phyloP scores from a whole-genome alignment of 169 alveolate species.

The Amoebophrya sp. region DNA sequence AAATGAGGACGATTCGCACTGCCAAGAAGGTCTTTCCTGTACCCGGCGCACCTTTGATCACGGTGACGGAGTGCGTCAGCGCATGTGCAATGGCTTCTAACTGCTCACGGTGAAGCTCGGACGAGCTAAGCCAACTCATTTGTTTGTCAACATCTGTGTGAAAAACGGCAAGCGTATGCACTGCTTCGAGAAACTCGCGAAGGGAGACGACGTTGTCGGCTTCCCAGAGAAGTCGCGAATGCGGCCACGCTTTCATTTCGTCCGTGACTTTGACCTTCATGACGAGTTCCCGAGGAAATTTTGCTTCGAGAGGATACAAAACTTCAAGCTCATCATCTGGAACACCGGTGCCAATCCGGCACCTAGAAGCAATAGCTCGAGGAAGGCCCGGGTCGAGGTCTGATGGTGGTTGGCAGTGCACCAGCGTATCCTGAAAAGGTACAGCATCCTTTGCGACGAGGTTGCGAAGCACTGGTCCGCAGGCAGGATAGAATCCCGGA shows the following conservation, averaged over 20 bases:
- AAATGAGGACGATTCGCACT: background rate
- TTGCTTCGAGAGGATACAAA: background rate
- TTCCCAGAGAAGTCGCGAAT: too few species aligned
- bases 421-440: background rate
- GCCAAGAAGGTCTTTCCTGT: background rate
- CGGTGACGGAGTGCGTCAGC: background rate
- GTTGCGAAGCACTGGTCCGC: background rate
- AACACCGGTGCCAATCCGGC: too few species aligned
- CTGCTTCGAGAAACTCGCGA: too few species aligned
- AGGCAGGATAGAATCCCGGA: background rate
- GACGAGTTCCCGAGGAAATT: background rate
- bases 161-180: too few species aligned
- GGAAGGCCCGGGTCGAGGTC: too few species aligned
- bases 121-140: too few species aligned
- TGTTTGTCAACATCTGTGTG: too few species aligned
- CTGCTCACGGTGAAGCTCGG: background rate
- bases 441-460: background rate
- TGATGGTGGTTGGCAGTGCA: background rate
- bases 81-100: background rate
- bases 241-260: too few species aligned
- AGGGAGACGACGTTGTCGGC: too few species aligned
- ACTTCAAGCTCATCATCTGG: background rate
- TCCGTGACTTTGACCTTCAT: slow-evolving; percentile 10
- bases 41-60: background rate
- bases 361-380: too few species aligned